Base-by-base conservation (phyloP, 2,329 filamentous ascomycete species). In the Shiraia bambusicola region DNA sequence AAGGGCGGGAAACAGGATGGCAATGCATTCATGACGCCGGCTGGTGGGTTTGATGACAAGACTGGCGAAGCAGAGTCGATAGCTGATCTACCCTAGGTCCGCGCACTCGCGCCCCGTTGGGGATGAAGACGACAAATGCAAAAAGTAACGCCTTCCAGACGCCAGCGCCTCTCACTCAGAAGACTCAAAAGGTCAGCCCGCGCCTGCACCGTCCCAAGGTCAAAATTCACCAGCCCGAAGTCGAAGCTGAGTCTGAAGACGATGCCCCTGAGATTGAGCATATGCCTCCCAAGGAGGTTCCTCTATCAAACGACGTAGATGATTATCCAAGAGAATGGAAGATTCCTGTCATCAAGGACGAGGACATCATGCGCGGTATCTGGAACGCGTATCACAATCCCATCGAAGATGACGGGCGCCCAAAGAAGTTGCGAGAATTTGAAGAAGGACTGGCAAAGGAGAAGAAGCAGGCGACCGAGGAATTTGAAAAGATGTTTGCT, bases 111-210 rank as follows among this genome's bases (percentile, higher is more conserved):
- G 90, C 91, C 27, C 87, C 89, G 10, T 74, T 98, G 34, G 92
- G 92, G 25, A 86, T 88, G 76, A 98, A 98, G 71, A 97, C 92
- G 1, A 97, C 93, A 37, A 98, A 98, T 69, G 89, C 88, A 39
- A 97, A 95, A 74, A 80, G 84, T 45, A 81, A 76, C 63, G 77
- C 76, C 35, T 78, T 83, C 52, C 83, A 86, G 50, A 84, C 83
- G 3, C 80, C 80, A 6, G 83, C 80, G 22, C 83, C 79, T 24
- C 85, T 83, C 79, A 35, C 64, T 9, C 83, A 84, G 47, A 85
- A 83, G 69, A 82, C 82, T 0, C 78, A 81, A 50, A 85, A 83
- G 67, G 81, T 81, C 1, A 84, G 80, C 12, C 74, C 76, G 4
- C 82, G 84, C 74, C 45, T 73, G 57, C 66, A 68, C 61, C 61